Evolutionary conservation across 2,329 filamentous ascomycete genomes (phyloP).

Genomic region (Aspergillus unguis): DNA sequence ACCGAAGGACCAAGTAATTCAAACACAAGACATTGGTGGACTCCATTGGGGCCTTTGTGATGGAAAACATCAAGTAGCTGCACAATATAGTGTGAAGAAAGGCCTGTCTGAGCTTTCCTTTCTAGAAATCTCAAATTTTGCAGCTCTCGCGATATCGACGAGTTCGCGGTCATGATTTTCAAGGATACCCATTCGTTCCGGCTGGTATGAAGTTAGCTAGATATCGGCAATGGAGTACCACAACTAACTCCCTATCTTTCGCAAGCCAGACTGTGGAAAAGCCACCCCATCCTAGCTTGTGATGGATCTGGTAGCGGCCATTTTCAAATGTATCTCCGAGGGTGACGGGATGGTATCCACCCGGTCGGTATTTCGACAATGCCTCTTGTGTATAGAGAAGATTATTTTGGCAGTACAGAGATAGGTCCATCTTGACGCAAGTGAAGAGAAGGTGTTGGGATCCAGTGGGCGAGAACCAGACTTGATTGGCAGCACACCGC

Average conservation of each 20-base stretch:
- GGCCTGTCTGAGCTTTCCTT: constrained; percentile 8
- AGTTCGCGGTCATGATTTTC: constrained; percentile 32
- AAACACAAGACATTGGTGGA: constrained; percentile 34
- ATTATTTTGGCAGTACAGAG: constrained; percentile 19
- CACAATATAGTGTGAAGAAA: constrained; percentile 26
- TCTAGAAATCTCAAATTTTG: constrained; percentile 16
- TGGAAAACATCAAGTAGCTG: constrained; percentile 31
- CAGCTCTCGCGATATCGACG: constrained; percentile 21
- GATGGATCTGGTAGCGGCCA: constrained; percentile 43
- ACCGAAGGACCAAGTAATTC: constrained; percentile 32
- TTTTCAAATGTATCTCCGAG: constrained; percentile 43
- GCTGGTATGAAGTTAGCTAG: constrained; percentile 11
- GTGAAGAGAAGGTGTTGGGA: too few relatives aligned
- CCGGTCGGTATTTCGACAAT: constrained; percentile 33
- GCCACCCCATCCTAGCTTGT: constrained; percentile 47
- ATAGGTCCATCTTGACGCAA: constrained; percentile 15
- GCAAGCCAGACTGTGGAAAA: constrained; percentile 49
- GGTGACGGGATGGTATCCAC: constrained; percentile 45
- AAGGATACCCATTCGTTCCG: constrained; percentile 28
- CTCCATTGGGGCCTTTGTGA: constrained; percentile 34
- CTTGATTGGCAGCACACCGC: too few relatives aligned
- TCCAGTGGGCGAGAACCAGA: too few relatives aligned
- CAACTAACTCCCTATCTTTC: constrained; percentile 27
- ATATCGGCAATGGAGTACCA: background rate
- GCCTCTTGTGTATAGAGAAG: constrained; percentile 27